A percentile compares a stretch with the other conserved stretches of the same genome.
Evolutionary conservation across 106 monocot species (phyloP).

Genomic region (Acorus gramineus): DNA sequence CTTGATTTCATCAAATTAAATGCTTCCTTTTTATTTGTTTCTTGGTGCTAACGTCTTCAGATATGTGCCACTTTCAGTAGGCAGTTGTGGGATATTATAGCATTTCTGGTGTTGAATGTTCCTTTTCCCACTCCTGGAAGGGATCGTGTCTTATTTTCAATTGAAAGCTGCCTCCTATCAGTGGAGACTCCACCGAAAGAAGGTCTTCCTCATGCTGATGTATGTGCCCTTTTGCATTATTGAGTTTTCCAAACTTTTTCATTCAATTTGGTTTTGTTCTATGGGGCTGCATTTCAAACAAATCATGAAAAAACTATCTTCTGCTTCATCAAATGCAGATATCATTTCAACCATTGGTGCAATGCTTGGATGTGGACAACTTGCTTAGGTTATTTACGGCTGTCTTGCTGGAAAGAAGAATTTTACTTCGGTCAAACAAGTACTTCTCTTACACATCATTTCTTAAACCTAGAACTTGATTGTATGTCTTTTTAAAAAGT

Average conservation of each 20-base stretch:
- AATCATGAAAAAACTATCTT: background rate
- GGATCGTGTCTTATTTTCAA: slow-evolving; percentile 71
- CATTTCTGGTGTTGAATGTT: slow-evolving; percentile 80
- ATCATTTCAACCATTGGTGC: slow-evolving; percentile 93
- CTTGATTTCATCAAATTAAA: background rate
- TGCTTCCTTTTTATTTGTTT: background rate
- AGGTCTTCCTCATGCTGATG: slow-evolving; percentile 95
- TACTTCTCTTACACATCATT: slow-evolving; percentile 11
- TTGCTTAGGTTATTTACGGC: slow-evolving; percentile 89
- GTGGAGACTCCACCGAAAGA: slow-evolving; percentile 87
- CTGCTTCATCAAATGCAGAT: slow-evolving; percentile 51
- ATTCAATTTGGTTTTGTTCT: background rate
- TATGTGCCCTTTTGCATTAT: slow-evolving; percentile 14
- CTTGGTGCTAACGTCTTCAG: background rate
- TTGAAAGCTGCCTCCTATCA: slow-evolving; percentile 79
- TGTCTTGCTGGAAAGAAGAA: slow-evolving; percentile 92
- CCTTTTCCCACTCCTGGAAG: slow-evolving; percentile 85
- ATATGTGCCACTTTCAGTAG: slow-evolving; percentile 44
- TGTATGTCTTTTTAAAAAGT: no score
- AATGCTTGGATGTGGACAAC: slow-evolving; percentile 96
- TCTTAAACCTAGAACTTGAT: slow-evolving; percentile 5
- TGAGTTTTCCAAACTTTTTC: slow-evolving; percentile 12
- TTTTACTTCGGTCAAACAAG: slow-evolving; percentile 97
- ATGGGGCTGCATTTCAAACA: no score
- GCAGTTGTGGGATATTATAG: slow-evolving; percentile 85